A percentile compares a stretch with the other conserved stretches of the same genome.
These are phyloP conservation scores for Aureobasidium mangrovei DNA, from an alignment of 2,329 filamentous ascomycete genomes.

Conservation along the genomic window DNA sequence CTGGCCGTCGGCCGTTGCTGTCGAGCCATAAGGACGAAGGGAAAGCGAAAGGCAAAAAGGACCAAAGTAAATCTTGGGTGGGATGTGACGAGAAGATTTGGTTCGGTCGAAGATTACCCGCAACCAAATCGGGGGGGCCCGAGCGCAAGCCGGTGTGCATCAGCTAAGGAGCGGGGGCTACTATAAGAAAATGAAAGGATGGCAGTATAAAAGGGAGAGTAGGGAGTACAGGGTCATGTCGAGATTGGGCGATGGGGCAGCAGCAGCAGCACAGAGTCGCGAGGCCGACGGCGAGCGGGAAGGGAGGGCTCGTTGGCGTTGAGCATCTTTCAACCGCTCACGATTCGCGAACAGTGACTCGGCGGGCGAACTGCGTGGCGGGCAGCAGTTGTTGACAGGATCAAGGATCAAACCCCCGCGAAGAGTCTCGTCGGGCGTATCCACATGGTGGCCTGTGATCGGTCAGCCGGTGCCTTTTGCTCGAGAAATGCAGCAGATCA, in stretches of 20 bases:
- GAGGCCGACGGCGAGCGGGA: neutral
- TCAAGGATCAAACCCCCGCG: neutral
- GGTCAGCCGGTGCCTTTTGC: neutral
- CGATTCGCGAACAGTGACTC: too few species aligned
- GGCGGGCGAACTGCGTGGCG: too few species aligned
- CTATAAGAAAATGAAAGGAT: neutral
- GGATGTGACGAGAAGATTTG: neutral
- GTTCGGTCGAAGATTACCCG: constrained; percentile 10
- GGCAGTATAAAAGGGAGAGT: neutral
- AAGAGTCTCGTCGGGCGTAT: neutral
- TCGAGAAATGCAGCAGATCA: neutral
- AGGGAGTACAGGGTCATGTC: neutral
- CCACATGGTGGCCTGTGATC: constrained; percentile 10
- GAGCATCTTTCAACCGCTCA: neutral
- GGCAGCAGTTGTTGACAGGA: too few species aligned
- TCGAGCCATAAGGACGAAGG: neutral
- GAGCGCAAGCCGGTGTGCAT: constrained; percentile 3
- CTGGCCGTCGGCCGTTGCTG: neutral
- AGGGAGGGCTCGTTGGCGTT: neutral
- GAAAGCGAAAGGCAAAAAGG: neutral
- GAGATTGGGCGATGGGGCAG: neutral
- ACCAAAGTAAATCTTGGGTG: constrained; percentile 1
- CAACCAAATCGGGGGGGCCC: neutral
- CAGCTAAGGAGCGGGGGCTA: constrained; percentile 5
- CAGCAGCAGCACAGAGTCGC: neutral